Evolutionary conservation across 345 rosid species (phyloP).

Genomic region (Pseudoturritis turrita): DNA sequence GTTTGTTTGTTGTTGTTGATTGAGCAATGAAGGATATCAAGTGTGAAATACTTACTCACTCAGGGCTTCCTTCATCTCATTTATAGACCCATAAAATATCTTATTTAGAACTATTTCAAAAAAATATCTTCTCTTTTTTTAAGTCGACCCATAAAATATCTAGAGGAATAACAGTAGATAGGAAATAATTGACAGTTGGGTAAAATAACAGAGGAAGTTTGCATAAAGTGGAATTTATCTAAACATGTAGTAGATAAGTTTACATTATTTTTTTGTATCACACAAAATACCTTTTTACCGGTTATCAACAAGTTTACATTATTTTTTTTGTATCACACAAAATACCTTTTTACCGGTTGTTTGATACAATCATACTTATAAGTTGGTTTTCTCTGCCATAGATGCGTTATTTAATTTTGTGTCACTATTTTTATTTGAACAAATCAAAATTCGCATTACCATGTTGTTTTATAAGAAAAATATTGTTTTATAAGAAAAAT

Average conservation of each 20-base stretch:
- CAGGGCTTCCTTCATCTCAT: not conserved
- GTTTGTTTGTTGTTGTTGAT: not conserved
- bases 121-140: constrained; percentile 2
- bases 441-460: no score
- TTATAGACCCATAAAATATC: constrained; percentile 26
- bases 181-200: not conserved
- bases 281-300: no score
- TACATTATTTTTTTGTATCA: not conserved
- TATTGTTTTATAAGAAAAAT: no score
- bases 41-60: not conserved
- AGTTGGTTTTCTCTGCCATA: no score
- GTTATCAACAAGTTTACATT: not conserved
- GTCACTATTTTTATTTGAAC: no score
- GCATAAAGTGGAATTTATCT: not conserved
- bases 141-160: constrained; percentile 14
- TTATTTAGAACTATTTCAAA: not conserved
- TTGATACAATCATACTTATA: no score
- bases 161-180: not conserved
- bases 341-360: no score
- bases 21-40: not conserved
- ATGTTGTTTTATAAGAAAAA: no score
- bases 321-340: no score
- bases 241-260: not conserved
- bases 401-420: no score
- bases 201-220: not conserved